Evolutionary conservation across 129 eudicot genomes (phyloP).

Genomic region (Kitagawia praeruptora): DNA sequence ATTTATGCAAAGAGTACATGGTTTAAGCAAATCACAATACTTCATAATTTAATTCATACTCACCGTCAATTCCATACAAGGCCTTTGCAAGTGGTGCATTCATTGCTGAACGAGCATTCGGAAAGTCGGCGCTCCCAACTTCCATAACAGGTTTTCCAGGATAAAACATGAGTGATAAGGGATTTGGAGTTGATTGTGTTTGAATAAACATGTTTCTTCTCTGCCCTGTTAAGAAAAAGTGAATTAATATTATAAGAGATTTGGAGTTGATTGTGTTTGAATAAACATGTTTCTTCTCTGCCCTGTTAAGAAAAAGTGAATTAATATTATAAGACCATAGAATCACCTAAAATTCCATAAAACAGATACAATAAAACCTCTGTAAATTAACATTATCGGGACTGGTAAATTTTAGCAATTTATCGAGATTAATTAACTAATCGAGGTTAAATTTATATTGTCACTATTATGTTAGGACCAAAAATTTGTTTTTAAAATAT

Average conservation of each 20-base stretch:
- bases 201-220: slow-evolving; percentile 94
- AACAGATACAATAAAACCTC: background rate
- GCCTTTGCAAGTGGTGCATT: slow-evolving; percentile 79
- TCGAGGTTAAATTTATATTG: too few species aligned
- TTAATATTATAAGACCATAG: slow-evolving; percentile 11
- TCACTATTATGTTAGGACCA: too few species aligned
- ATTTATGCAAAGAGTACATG: background rate
- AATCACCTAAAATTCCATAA: background rate
- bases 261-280: slow-evolving; percentile 90
- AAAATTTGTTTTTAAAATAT: too few species aligned
- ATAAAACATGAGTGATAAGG: slow-evolving; percentile 78
- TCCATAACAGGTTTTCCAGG: slow-evolving; percentile 97
- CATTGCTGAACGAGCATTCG: slow-evolving; percentile 94
- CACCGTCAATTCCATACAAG: slow-evolving; percentile 84
- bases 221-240: slow-evolving; percentile 50
- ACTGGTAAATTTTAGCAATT: too few species aligned
- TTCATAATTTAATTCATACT: slow-evolving; percentile 11
- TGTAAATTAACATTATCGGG: too few species aligned
- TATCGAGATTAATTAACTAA: too few species aligned
- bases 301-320: slow-evolving; percentile 39
- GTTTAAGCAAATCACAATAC: background rate
- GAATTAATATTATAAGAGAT: slow-evolving; percentile 65
- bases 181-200: slow-evolving; percentile 92
- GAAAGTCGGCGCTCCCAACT: slow-evolving; percentile 88
- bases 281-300: slow-evolving; percentile 94